These are phyloP conservation scores for Trametes polyzona DNA, from an alignment of 1,284 basidiomycete genomes.

Conservation along the genomic window DNA sequence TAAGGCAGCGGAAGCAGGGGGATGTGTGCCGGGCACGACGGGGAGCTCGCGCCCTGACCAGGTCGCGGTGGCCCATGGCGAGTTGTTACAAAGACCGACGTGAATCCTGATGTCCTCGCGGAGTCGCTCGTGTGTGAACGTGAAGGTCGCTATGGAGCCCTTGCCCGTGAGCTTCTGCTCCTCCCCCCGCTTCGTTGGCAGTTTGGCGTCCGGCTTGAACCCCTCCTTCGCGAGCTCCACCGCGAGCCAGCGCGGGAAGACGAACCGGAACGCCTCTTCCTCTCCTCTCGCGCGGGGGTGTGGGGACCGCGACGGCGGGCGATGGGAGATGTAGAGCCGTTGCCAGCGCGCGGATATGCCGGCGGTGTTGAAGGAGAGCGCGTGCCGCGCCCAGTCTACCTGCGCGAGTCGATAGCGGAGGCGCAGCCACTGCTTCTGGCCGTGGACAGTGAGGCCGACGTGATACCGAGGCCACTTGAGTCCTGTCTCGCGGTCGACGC, in stretches of 20 bases:
- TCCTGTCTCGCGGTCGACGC: conserved; percentile 12
- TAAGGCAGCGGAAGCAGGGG: neutral
- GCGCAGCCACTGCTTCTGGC: conserved; percentile 10
- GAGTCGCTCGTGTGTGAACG: conserved; percentile 7
- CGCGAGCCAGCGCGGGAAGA: conserved; percentile 18
- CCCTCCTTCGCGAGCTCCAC: conserved; percentile 22
- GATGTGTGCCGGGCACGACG: neutral
- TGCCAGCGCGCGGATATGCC: conserved; percentile 20
- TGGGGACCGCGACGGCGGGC: conserved; percentile 18
- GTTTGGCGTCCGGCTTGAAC: conserved; percentile 4
- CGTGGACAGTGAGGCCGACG: conserved; percentile 7
- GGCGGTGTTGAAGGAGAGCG: conserved; percentile 11
- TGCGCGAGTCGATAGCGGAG: conserved; percentile 21
- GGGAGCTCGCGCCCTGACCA: neutral
- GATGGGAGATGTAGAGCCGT: conserved; percentile 21
- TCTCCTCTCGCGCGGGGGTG: too few species aligned
- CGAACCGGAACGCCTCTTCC: conserved; percentile 11
- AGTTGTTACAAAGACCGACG: conserved; percentile 9
- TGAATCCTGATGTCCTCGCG: conserved; percentile 15
- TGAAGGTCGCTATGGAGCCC: conserved; percentile 3
- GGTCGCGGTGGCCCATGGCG: conserved; percentile 17
- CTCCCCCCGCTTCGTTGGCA: neutral
- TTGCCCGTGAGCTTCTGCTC: conserved; percentile 1
- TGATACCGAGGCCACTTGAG: neutral
- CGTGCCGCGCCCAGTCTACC: conserved; percentile 16